phyloP scores from a whole-genome alignment of 2,329 filamentous ascomycete genomes.

The Akanthomyces dipterigenus region DNA sequence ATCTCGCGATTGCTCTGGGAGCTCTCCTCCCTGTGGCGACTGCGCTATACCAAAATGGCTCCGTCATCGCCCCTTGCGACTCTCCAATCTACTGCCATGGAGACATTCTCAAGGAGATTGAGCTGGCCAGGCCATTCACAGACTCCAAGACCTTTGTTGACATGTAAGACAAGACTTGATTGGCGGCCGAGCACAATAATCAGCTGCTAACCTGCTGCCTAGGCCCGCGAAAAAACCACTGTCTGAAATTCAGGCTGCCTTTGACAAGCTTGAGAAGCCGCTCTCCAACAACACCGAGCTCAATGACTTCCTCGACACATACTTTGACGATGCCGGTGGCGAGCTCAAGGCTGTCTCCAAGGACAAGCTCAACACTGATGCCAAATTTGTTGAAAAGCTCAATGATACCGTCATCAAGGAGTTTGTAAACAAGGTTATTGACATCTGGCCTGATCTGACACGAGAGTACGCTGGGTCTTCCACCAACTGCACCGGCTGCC shows the following conservation, averaged over 20 bases:
- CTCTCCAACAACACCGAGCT: constrained; percentile 57
- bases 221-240: constrained; percentile 55
- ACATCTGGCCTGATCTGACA: constrained; percentile 64
- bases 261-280: constrained; percentile 51
- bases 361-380: constrained; percentile 46
- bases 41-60: constrained; percentile 54
- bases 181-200: constrained; percentile 14
- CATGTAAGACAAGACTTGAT: constrained; percentile 41
- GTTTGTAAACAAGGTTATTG: constrained; percentile 57
- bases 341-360: constrained; percentile 51
- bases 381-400: constrained; percentile 51
- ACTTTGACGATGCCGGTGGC: constrained; percentile 58
- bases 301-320: constrained; percentile 52
- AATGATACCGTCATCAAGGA: constrained; percentile 52
- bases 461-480: constrained; percentile 46
- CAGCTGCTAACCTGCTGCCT: constrained; percentile 4
- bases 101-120: constrained; percentile 53
- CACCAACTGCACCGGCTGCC: constrained; percentile 51
- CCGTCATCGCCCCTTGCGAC: constrained; percentile 56
- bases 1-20: constrained; percentile 22
- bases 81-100: constrained; percentile 63
- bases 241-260: constrained; percentile 54
- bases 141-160: constrained; percentile 69
- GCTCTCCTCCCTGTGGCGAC: constrained; percentile 24
- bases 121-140: constrained; percentile 55